Evolutionary conservation across 495 filamentous ascomycete genomes (phyloP).

Genomic region (Hypoxylon lienhwacheense): DNA sequence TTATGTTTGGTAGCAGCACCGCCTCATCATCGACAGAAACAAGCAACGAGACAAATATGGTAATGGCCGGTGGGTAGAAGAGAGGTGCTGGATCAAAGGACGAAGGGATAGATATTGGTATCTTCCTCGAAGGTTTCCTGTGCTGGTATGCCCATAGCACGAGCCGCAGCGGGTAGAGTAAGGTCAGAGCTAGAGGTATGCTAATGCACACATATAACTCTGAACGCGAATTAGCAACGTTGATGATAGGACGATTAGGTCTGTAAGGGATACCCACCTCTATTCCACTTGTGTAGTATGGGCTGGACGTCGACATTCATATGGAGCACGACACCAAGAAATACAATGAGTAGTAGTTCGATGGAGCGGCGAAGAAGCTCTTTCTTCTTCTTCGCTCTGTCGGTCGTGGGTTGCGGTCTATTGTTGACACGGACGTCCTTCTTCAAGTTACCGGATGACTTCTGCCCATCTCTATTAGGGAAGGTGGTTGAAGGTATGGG

Average conservation of each 20-base stretch:
- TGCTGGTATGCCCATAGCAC: slow-evolving; percentile 46
- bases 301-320: slow-evolving; percentile 41
- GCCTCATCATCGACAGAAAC: slow-evolving; percentile 60
- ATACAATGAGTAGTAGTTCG: slow-evolving; percentile 49
- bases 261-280: slow-evolving; percentile 38
- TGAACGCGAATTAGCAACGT: slow-evolving; percentile 29
- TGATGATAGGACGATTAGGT: no score
- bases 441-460: slow-evolving; percentile 21
- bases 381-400: slow-evolving; percentile 45
- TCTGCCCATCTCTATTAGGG: slow-evolving; percentile 57
- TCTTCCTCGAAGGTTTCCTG: slow-evolving; percentile 39
- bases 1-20: slow-evolving; percentile 72
- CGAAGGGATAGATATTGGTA: slow-evolving; percentile 60
- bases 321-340: slow-evolving; percentile 44
- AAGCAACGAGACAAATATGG: slow-evolving; percentile 75
- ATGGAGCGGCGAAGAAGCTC: slow-evolving; percentile 49
- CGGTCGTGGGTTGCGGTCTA: slow-evolving; percentile 34
- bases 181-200: slow-evolving; percentile 32
- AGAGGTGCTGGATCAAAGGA: slow-evolving; percentile 89
- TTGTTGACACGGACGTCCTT: slow-evolving; percentile 31
- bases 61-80: slow-evolving; percentile 78
- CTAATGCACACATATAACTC: slow-evolving; percentile 38
- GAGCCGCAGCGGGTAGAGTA: slow-evolving; percentile 53
- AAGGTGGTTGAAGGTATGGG: slow-evolving; percentile 62
- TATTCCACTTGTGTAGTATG: slow-evolving; percentile 37